Evolutionary conservation across 2,329 filamentous ascomycete genomes (phyloP).

Genomic region (Colletotrichum liriopes): DNA sequence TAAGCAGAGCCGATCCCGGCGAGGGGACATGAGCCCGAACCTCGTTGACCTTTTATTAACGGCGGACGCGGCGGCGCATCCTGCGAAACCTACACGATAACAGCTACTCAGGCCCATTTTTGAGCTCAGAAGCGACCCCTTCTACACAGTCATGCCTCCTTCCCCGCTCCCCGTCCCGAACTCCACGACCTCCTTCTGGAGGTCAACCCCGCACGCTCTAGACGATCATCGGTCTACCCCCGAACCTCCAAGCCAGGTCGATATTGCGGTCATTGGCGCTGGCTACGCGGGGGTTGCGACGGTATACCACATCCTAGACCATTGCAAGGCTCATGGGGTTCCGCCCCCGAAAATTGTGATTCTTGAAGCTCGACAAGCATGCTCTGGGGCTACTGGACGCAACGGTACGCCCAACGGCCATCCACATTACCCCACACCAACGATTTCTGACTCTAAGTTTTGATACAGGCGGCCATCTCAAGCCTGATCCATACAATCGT

Average conservation of each 20-base stretch:
- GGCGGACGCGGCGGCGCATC: neutral
- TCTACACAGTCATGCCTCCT: conserved; percentile 22
- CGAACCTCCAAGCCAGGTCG: conserved; percentile 39
- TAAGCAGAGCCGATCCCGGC: neutral
- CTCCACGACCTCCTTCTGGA: conserved; percentile 44
- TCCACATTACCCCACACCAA: conserved; percentile 63
- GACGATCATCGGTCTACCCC: conserved; percentile 43
- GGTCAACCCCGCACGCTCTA: conserved; percentile 37
- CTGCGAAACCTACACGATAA: neutral
- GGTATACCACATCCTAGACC: conserved; percentile 45
- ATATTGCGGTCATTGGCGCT: conserved; percentile 42
- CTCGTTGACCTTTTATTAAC: conserved; percentile 6
- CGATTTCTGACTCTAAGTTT: conserved; percentile 60
- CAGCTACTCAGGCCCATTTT: neutral
- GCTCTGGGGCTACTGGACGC: conserved; percentile 68
- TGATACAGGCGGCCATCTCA: conserved; percentile 64
- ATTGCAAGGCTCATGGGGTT: conserved; percentile 50
- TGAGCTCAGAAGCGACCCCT: neutral
- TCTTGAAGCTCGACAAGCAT: conserved; percentile 65
- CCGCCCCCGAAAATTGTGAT: conserved; percentile 55
- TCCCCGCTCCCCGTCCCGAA: conserved; percentile 42
- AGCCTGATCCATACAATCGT: conserved; percentile 68
- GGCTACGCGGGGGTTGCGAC: conserved; percentile 44
- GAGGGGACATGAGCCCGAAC: no score
- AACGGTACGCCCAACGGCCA: conserved; percentile 62